These are phyloP conservation scores for Phytophthora boehmeriae DNA, from an alignment of 352 stramenopile species.

Conservation along the genomic window DNA sequence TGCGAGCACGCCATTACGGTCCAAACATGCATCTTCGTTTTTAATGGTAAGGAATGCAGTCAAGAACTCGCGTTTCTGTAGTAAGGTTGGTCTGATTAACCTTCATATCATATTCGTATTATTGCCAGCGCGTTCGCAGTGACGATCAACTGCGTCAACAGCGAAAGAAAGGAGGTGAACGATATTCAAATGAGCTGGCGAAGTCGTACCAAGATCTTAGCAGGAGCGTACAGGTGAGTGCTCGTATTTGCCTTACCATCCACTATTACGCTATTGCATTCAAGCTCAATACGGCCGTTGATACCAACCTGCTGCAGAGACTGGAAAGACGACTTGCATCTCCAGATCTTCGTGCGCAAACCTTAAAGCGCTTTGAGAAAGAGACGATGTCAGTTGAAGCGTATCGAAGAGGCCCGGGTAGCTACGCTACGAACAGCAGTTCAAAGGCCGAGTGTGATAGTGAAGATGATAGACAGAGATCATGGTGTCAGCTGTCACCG, in stretches of 20 bases:
- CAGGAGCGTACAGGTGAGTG: constrained; percentile 38
- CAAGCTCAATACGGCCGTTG: not conserved
- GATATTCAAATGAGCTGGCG: constrained; percentile 57
- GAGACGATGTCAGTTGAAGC: constrained; percentile 23
- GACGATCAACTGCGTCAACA: constrained; percentile 41
- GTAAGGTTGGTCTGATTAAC: not conserved
- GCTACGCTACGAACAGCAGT: constrained; percentile 5
- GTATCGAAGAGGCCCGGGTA: constrained; percentile 34
- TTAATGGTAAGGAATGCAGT: constrained; percentile 22
- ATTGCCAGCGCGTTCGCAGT: constrained; percentile 39
- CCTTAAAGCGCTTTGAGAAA: constrained; percentile 46
- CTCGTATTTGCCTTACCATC: not conserved
- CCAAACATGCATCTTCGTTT: constrained; percentile 42
- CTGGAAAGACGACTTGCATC: constrained; percentile 46
- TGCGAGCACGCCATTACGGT: constrained; percentile 27
- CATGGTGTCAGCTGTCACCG: constrained; percentile 12
- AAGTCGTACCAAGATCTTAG: constrained; percentile 57
- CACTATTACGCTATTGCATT: not conserved
- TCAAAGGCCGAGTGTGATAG: not conserved
- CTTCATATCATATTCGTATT: not conserved
- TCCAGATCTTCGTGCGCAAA: constrained; percentile 24
- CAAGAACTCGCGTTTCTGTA: not conserved
- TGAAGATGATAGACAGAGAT: not conserved
- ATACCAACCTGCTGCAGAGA: constrained; percentile 15
- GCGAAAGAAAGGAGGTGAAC: constrained; percentile 24